Conservation (phyloP, 2,329 filamentous ascomycete genomes). For the Ophiostoma piceae region DNA sequence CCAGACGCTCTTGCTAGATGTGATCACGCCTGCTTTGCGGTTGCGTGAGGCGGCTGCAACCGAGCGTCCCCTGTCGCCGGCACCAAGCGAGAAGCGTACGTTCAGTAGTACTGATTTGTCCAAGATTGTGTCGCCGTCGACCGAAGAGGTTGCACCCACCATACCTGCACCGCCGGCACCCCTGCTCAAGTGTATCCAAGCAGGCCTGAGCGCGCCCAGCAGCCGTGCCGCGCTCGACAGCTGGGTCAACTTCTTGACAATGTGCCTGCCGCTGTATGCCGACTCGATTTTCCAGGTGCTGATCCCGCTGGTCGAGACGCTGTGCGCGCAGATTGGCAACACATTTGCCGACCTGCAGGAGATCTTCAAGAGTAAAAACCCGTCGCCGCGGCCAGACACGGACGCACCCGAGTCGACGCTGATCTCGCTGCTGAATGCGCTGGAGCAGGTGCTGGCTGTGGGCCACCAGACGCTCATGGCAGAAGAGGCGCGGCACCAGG, state of each 20-base stretch:
- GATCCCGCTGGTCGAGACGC: constrained; percentile 82
- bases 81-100: constrained; percentile 42
- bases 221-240: constrained; percentile 79
- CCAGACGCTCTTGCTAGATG: constrained; percentile 72
- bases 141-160: constrained; percentile 7
- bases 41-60: constrained; percentile 45
- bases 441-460: constrained; percentile 83
- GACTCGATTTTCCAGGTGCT: constrained; percentile 84
- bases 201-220: constrained; percentile 68
- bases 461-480: constrained; percentile 76
- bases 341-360: constrained; percentile 67
- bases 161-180: constrained; percentile 54
- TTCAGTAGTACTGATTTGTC: constrained; percentile 30
- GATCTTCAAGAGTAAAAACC: constrained; percentile 45
- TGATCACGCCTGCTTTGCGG: constrained; percentile 68
- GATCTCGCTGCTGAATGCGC: constrained; percentile 82
- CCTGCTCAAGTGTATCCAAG: constrained; percentile 78
- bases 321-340: constrained; percentile 70
- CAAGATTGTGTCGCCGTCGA: constrained; percentile 10
- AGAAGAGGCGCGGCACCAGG: constrained; percentile 66
- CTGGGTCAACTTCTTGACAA: constrained; percentile 81
- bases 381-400: constrained; percentile 26
- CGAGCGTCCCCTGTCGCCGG: constrained; percentile 34
- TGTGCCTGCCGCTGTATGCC: constrained; percentile 77
- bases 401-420: constrained; percentile 63